Evolutionary conservation across 257 asterid species (phyloP), one percentile per base, ranked within the genome.

Genomic region (Solanum paucissectum): DNA sequence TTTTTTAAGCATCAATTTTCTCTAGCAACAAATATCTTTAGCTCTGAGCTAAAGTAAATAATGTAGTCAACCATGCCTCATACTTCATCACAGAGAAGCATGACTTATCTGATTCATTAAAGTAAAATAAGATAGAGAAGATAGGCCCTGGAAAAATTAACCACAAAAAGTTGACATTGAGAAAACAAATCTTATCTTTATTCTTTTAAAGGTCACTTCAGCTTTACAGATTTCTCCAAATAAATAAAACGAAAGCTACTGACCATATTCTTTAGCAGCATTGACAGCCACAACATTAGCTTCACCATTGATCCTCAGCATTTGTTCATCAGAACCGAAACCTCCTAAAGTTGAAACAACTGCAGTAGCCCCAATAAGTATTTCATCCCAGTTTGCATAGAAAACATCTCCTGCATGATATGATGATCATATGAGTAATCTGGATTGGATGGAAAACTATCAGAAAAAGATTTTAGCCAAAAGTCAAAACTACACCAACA

Each of bases 341-440:
- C 99, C 99, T 90, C 99, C 99, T 58, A 97, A 91, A 60, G 98
- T 96, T 86, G 99, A 97, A 87, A 97, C 96, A 89, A 97, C 98
- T 89, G 99, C 92, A 18, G 99, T 97, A 81, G 95, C 95, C 83
- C 98, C 99, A 86, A 87, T 71, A 83, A 97, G 94, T 89, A 97
- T 96, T 89, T 95, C 99, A 86, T 96, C 98, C 99, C 99, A 97
- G 83, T 94, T 95, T 86, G 92, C 95, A 87, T 96, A 95, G 90
- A 97, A 96, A 82, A 95, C 99, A 91, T 97, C 99, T 82, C 99
- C 99, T 97, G 93, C 89, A 89, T 87, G 60, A 87, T 77, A 86
- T 44, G 62, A 77, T 29, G 32, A 91, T 66, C 77, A 58, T 68
- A 42, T 83, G 69, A 87, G 85, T 33, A 52, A 89, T 87, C 87